Conservation (phyloP, 2,329 filamentous ascomycete genomes). For the Apiospora saccharicola region DNA sequence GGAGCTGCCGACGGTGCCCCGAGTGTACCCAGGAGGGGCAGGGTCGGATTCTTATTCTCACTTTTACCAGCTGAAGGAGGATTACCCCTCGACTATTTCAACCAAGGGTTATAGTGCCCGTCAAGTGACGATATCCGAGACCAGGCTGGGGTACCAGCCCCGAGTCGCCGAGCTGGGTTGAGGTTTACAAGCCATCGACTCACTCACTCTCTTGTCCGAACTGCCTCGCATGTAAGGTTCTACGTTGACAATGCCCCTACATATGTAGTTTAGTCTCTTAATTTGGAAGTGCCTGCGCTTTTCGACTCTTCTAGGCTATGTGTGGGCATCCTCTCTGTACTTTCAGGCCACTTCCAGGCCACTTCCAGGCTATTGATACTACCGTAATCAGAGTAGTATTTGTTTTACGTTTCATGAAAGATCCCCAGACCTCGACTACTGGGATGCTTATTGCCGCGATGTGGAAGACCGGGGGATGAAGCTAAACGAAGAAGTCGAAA, state of each 20-base stretch:
- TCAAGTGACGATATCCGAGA: conserved; percentile 8
- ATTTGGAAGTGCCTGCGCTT: not conserved
- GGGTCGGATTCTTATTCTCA: not conserved
- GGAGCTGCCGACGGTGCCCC: not conserved
- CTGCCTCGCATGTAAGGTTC: too few relatives aligned
- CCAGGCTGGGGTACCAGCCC: not conserved
- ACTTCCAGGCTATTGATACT: too few relatives aligned
- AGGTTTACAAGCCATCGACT: not conserved
- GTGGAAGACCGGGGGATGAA: too few relatives aligned
- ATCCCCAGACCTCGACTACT: too few relatives aligned
- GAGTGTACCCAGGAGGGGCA: not conserved
- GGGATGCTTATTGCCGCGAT: too few relatives aligned
- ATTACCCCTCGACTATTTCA: not conserved
- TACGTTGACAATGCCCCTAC: not conserved
- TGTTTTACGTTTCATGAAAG: too few relatives aligned
- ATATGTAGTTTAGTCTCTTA: not conserved
- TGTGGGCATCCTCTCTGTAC: not conserved
- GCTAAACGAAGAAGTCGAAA: too few relatives aligned
- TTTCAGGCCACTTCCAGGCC: too few relatives aligned
- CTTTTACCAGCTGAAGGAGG: not conserved
- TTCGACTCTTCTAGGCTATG: not conserved
- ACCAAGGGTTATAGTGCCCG: not conserved
- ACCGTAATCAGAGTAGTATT: too few relatives aligned
- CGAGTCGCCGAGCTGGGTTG: not conserved
- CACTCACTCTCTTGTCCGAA: not conserved